phyloP scores from a whole-genome alignment of 257 asterid genomes.

The Ballota nigra region DNA sequence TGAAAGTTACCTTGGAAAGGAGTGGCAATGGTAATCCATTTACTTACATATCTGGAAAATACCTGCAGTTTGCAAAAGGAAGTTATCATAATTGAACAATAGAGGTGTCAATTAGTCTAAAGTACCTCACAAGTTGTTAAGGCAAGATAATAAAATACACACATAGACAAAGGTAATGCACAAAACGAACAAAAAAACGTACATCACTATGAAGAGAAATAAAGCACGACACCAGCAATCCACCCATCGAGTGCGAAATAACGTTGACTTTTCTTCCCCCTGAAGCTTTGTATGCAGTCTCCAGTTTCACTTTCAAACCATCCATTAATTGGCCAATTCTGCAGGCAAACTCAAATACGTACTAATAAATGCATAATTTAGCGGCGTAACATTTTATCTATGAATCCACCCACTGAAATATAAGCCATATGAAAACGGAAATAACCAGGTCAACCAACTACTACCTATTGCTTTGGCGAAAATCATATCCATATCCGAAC shows the following conservation, averaged over 20 bases:
- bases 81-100: neutral
- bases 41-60: constrained; percentile 64
- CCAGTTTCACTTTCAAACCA: constrained; percentile 64
- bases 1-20: constrained; percentile 70
- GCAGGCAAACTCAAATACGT: constrained; percentile 24
- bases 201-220: constrained; percentile 69
- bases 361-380: neutral
- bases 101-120: constrained; percentile 1
- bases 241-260: constrained; percentile 98
- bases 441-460: constrained; percentile 16
- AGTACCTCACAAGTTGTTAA: neutral
- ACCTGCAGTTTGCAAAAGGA: constrained; percentile 40
- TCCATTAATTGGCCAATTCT: constrained; percentile 78
- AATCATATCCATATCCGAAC: constrained; percentile 93
- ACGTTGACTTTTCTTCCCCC: constrained; percentile 90
- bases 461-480: constrained; percentile 96
- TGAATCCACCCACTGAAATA: neutral
- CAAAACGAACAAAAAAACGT: constrained; percentile 25
- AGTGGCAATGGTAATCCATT: constrained; percentile 78
- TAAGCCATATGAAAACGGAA: neutral
- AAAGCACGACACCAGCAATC: constrained; percentile 82
- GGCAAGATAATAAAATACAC: neutral
- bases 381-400: neutral
- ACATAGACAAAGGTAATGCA: neutral
- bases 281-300: constrained; percentile 80